These are phyloP conservation scores for Aureobasidium sp. DNA, from an alignment of 2,329 filamentous ascomycete genomes.

Conservation along the genomic window DNA sequence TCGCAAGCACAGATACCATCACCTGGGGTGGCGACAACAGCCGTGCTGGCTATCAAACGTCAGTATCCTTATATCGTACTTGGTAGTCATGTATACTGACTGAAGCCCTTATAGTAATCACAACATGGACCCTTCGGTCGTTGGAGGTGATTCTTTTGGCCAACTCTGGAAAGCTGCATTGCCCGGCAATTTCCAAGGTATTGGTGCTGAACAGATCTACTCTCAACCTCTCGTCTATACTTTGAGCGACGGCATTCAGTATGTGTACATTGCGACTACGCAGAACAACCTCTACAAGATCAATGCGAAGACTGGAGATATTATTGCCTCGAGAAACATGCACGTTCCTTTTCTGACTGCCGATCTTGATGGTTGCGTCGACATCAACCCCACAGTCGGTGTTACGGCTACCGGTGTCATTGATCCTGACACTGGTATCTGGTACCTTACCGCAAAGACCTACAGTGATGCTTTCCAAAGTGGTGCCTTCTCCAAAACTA, in stretches of 20 bases:
- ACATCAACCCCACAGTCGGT: slow-evolving; percentile 40
- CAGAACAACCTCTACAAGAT: slow-evolving; percentile 52
- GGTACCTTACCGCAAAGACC: slow-evolving; percentile 43
- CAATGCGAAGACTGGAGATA: slow-evolving; percentile 34
- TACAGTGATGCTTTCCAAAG: slow-evolving; percentile 33
- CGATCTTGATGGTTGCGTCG: slow-evolving; percentile 39
- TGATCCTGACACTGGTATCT: slow-evolving; percentile 41
- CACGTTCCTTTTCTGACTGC: slow-evolving; percentile 40
- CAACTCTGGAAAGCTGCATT: slow-evolving; percentile 45
- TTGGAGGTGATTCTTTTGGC: slow-evolving; percentile 46
- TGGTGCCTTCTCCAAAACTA: slow-evolving; percentile 16
- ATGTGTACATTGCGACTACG: slow-evolving; percentile 48
- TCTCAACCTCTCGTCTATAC: slow-evolving; percentile 47
- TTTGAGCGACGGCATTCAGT: slow-evolving; percentile 24
- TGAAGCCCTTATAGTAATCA: slow-evolving; percentile 34
- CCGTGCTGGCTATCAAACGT: slow-evolving; percentile 19
- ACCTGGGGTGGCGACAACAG: slow-evolving; percentile 44
- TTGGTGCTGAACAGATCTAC: slow-evolving; percentile 43
- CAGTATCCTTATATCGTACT: neutral
- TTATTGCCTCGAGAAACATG: slow-evolving; percentile 34
- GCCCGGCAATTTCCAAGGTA: slow-evolving; percentile 43
- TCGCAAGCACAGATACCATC: slow-evolving; percentile 42
- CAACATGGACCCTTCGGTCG: slow-evolving; percentile 53
- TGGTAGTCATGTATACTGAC: neutral
- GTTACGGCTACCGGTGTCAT: slow-evolving; percentile 44